phyloP scores from a whole-genome alignment of 257 asterid genomes.

The Catharanthus roseus region DNA sequence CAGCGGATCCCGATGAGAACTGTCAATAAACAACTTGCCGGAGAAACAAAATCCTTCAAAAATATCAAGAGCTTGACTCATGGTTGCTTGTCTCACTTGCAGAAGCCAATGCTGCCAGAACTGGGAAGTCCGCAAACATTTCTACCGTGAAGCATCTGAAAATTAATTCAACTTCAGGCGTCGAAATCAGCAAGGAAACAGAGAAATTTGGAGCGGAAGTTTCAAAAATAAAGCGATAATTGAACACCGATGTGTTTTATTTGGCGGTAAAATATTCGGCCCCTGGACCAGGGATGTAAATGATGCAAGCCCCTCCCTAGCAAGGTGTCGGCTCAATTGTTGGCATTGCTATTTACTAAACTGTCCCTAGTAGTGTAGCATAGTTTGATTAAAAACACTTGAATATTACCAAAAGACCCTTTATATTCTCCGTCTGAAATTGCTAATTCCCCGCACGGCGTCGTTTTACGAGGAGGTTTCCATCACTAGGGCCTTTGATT shows the following conservation, averaged over 20 bases:
- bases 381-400: too few relatives aligned
- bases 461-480: background rate
- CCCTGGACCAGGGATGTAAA: too few relatives aligned
- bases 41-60: conserved; percentile 19
- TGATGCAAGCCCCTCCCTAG: too few relatives aligned
- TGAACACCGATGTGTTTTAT: too few relatives aligned
- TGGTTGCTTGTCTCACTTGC: conserved; percentile 9
- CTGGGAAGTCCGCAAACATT: too few relatives aligned
- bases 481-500: too few relatives aligned
- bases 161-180: background rate
- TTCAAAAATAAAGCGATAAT: background rate
- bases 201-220: background rate
- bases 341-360: too few relatives aligned
- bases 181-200: background rate
- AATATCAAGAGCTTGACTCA: conserved; percentile 38
- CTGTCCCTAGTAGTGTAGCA: too few relatives aligned
- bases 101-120: background rate
- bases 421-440: too few relatives aligned
- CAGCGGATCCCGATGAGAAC: conserved; percentile 14
- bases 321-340: too few relatives aligned
- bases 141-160: background rate
- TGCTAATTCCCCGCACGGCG: background rate
- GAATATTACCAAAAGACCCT: too few relatives aligned
- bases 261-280: too few relatives aligned
- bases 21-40: conserved; percentile 6